Base-by-base conservation (phyloP, 306 rosid species). In the Macrotyloma uniflorum region DNA sequence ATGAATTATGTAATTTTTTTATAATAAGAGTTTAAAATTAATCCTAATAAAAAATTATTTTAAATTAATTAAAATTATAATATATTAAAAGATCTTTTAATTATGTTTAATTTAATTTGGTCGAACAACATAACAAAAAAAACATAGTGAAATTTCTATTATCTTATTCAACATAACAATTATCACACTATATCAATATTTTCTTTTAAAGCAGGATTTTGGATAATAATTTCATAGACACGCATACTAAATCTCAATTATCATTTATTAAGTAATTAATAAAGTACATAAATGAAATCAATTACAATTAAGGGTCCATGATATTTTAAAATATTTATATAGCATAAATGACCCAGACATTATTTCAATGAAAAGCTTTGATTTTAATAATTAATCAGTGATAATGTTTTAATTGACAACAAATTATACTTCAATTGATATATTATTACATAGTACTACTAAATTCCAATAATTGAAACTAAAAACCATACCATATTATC, bases 391-490 rank as follows among this genome's bases (percentile, higher is more conserved):
- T 36, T 36, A 10, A 12, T 38, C 55, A 61, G 8, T 36, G 12
- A 54, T 32, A 50, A 30, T n/a, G 19, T 73, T 73, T 73, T 55
- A 33, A 38, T 38, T 15, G 55, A 57, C n/a, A 14, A 73, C 12
- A 40, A 10, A 47, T 70, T 49, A 40, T 73, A 5, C 26, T 40
- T 24, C 57, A 38, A 42, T 42, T 16, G 57, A 59, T 74, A 18
- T 18, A 74, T 74, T 26, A 57, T 35, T 30, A 2, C 33, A 15
- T 0, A 11, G 47, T 11, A 11, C 47, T 10, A 59, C 22, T 40
- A 15, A 55, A 40, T 11, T 42, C 14, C 22, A 75, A 12, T 28
- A 32, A 1, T 20, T 38, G 40, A 53, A 61, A 61, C 61, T 42
- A 38, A 33, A 51, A 49, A 22, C 54, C 38, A 49, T 22, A 19